Evolutionary conservation across 2,329 filamentous ascomycete species (phyloP).

Genomic region (Ophiosphaerella korrae): DNA sequence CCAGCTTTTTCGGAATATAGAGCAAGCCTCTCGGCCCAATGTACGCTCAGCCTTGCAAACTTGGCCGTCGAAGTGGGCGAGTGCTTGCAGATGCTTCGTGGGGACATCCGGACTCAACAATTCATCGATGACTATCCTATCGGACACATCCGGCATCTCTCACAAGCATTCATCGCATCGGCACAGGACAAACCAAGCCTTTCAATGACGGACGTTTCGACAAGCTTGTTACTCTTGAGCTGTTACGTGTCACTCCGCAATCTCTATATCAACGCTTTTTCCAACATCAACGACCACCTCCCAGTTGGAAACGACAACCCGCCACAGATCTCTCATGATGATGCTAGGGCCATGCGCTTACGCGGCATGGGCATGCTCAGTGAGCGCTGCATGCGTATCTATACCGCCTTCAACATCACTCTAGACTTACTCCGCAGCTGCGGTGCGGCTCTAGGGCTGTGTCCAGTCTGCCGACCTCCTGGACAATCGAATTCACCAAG

Average conservation of each 20-base stretch:
- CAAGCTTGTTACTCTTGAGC: not conserved
- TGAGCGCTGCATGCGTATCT: not conserved
- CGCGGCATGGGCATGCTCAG: not conserved
- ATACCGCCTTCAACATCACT: conserved; percentile 1
- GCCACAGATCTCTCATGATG: not conserved
- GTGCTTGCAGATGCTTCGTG: not conserved
- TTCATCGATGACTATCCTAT: conserved; percentile 1
- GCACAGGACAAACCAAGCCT: not conserved
- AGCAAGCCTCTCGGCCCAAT: not conserved
- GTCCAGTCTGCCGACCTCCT: not conserved
- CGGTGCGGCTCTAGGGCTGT: not conserved
- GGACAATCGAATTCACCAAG: not conserved
- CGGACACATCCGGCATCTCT: not conserved
- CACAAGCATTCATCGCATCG: not conserved
- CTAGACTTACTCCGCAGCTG: not conserved
- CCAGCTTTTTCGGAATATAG: not conserved
- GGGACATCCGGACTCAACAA: not conserved
- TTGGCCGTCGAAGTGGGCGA: not conserved
- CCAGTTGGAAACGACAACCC: not conserved
- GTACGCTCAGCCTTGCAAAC: not conserved
- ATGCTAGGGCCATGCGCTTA: not conserved
- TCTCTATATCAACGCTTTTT: not conserved
- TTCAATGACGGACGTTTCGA: not conserved
- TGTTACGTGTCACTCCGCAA: not conserved
- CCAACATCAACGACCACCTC: not conserved